Evolutionary conservation across 2,329 filamentous ascomycete species (phyloP).

Genomic region (Fusarium sp.): DNA sequence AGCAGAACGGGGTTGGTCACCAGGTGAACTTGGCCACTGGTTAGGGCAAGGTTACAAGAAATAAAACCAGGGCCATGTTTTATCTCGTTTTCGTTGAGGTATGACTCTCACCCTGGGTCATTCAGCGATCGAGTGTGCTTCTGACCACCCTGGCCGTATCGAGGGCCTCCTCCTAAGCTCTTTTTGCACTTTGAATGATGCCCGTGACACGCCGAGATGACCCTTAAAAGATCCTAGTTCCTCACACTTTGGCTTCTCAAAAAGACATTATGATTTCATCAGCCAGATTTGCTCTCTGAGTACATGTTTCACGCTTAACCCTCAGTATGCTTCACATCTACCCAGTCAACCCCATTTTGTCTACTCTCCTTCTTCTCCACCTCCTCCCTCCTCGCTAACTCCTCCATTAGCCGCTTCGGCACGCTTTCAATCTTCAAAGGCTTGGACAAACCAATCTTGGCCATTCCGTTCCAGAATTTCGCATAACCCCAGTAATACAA

Average conservation of each 20-base stretch:
- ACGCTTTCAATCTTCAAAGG: not conserved
- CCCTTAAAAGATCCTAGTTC: not conserved
- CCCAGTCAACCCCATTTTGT: not conserved
- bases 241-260: not conserved
- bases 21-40: not conserved
- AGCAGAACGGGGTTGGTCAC: not conserved
- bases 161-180: not conserved
- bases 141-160: not conserved
- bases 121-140: not conserved
- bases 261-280: not conserved
- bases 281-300: not conserved
- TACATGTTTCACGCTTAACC: not conserved
- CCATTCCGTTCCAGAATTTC: conserved; percentile 8
- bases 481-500: conserved; percentile 7
- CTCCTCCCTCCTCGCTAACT: not conserved
- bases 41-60: not conserved
- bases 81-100: not conserved
- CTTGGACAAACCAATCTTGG: not conserved
- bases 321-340: not conserved
- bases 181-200: not conserved
- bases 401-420: conserved; percentile 5
- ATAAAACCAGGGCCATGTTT: not conserved
- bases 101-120: no score
- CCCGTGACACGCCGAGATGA: not conserved
- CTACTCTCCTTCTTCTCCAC: not conserved